These are phyloP conservation scores for Botrytis galanthina DNA, from an alignment of 2,329 filamentous ascomycete genomes.

Conservation along the genomic window DNA sequence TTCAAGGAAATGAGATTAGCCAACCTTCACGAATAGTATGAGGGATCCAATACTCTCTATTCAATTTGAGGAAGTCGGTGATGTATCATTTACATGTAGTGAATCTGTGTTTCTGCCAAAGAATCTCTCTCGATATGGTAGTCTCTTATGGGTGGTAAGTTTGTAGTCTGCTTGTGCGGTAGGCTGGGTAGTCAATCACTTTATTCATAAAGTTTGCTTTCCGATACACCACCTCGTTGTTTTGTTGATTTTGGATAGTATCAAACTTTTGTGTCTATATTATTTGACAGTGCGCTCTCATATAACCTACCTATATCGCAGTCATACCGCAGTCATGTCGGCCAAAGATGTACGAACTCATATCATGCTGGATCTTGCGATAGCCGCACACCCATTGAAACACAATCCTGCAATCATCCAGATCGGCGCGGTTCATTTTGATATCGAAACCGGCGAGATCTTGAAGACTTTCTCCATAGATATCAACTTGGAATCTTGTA, in stretches of 20 bases:
- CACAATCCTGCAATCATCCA: conserved; percentile 14
- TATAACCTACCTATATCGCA: neutral
- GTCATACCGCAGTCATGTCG: neutral
- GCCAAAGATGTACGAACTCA: conserved; percentile 7
- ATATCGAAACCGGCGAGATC: neutral
- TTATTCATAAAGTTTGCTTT: neutral
- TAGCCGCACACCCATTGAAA: conserved; percentile 1
- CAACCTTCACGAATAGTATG: neutral
- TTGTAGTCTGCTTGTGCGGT: neutral
- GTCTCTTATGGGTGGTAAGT: neutral
- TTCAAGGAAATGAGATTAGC: neutral
- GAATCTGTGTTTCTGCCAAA: no score
- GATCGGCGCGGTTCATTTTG: conserved; percentile 10
- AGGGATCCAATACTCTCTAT: neutral
- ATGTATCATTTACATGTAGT: neutral
- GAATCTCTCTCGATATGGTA: neutral
- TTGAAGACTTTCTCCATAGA: neutral
- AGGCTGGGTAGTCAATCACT: neutral
- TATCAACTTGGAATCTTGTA: neutral
- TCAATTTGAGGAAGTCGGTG: neutral
- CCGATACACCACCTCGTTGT: neutral
- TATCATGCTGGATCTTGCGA: conserved; percentile 14
- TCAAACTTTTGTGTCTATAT: neutral
- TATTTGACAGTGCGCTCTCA: neutral
- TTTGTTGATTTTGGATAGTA: neutral